Conservation (phyloP, 768 basidiomycete species). For the Rhodosporidiobolus odoratus region DNA sequence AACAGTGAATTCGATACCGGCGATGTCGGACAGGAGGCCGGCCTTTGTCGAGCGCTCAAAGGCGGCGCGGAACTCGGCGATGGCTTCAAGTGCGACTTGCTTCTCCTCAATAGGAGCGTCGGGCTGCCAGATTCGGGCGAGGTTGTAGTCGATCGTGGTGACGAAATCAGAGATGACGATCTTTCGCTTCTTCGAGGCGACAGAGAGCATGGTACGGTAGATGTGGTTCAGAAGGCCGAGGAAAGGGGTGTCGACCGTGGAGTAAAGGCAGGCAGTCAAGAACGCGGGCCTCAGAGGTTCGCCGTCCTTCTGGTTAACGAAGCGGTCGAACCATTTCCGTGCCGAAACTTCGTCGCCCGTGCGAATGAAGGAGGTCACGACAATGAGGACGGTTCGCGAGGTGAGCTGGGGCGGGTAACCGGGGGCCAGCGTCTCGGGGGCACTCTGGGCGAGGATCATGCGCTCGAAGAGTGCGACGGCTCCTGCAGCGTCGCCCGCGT, state of each 20-base stretch:
- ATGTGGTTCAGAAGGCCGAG: conserved; percentile 23
- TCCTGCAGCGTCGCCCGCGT: conserved; percentile 43
- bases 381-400: conserved; percentile 38
- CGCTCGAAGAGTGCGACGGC: conserved; percentile 37
- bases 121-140: conserved; percentile 8
- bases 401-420: conserved; percentile 48
- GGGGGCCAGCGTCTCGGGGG: conserved; percentile 1
- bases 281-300: conserved; percentile 4
- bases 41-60: conserved; percentile 11
- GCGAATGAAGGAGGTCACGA: conserved; percentile 52
- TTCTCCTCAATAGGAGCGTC: neutral
- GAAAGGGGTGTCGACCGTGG: conserved; percentile 10
- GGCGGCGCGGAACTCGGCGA: conserved; percentile 23
- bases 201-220: conserved; percentile 32
- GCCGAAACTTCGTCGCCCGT: conserved; percentile 58
- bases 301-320: neutral
- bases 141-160: conserved; percentile 31
- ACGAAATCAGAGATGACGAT: conserved; percentile 25
- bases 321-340: conserved; percentile 54
- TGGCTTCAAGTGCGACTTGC: neutral
- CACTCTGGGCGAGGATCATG: conserved; percentile 17
- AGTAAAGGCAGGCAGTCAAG: conserved; percentile 18
- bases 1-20: neutral
- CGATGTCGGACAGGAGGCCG: neutral
- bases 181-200: neutral